Evolutionary conservation across 2,329 filamentous ascomycete genomes (phyloP).

Genomic region (Balansia obtecta): DNA sequence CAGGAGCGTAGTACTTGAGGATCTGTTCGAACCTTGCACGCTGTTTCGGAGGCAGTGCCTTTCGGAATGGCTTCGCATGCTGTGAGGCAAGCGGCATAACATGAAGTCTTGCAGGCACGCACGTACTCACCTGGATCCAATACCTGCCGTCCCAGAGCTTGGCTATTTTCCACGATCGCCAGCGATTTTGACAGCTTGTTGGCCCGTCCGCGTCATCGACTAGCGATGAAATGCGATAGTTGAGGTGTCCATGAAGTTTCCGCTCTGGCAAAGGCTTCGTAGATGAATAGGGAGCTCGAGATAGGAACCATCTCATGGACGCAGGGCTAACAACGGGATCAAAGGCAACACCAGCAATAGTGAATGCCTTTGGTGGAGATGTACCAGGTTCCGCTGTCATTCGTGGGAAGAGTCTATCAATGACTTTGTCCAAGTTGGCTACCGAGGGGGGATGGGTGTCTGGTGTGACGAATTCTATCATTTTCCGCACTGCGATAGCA

Average conservation of each 20-base stretch:
- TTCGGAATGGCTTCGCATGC: slow-evolving; percentile 35
- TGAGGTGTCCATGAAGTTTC: slow-evolving; percentile 13
- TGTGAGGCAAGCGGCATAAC: slow-evolving; percentile 33
- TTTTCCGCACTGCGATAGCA: slow-evolving; percentile 31
- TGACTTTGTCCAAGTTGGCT: slow-evolving; percentile 29
- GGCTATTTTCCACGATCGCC: slow-evolving; percentile 21
- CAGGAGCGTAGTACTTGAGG: slow-evolving; percentile 38
- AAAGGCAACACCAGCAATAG: slow-evolving; percentile 26
- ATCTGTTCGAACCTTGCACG: slow-evolving; percentile 25
- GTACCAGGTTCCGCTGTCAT: slow-evolving; percentile 16
- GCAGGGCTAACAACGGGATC: slow-evolving; percentile 16
- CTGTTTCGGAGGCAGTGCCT: slow-evolving; percentile 23
- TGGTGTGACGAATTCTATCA: slow-evolving; percentile 39
- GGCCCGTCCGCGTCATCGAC: slow-evolving; percentile 3
- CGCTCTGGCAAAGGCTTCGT: slow-evolving; percentile 19
- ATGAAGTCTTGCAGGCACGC: slow-evolving; percentile 27
- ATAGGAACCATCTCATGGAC: slow-evolving; percentile 29
- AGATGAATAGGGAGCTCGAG: slow-evolving; percentile 32
- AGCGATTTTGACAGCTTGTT: slow-evolving; percentile 6
- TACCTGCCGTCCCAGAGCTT: slow-evolving; percentile 47
- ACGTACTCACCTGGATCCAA: slow-evolving; percentile 40
- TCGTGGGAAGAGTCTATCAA: slow-evolving; percentile 36
- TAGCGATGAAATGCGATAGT: slow-evolving; percentile 6
- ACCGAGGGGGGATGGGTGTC: slow-evolving; percentile 30
- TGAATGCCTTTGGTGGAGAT: slow-evolving; percentile 26